Conservation (phyloP, 139 green algal genomes). For the Coelastrella sp. region DNA sequence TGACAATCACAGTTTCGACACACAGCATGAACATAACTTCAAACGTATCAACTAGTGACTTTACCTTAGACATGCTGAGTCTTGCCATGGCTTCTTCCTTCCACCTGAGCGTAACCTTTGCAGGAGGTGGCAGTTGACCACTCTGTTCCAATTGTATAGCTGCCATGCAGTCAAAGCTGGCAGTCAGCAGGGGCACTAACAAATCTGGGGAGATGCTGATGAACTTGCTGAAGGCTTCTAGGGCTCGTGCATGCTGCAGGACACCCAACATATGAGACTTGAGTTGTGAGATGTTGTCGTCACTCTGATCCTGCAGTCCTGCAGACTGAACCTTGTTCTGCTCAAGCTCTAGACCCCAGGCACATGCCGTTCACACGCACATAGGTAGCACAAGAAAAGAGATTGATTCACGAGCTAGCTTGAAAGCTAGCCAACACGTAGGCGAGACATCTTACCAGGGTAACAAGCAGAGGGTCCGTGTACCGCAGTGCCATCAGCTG, state of each 20-base stretch:
- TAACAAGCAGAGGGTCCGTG: slow-evolving; percentile 47
- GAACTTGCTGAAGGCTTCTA: slow-evolving; percentile 62
- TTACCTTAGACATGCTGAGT: slow-evolving; percentile 57
- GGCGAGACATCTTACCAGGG: slow-evolving; percentile 59
- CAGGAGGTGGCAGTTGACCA: slow-evolving; percentile 57
- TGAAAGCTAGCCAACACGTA: background rate
- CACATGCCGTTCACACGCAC: too few species aligned
- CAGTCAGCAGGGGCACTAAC: slow-evolving; percentile 48
- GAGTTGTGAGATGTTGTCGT: too few species aligned
- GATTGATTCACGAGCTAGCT: too few species aligned
- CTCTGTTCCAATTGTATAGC: slow-evolving; percentile 5
- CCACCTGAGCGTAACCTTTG: slow-evolving; percentile 53
- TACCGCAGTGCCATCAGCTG: slow-evolving; percentile 53
- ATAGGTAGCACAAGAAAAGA: too few species aligned
- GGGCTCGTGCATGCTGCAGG: slow-evolving; percentile 53
- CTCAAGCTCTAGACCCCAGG: too few species aligned
- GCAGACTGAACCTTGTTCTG: too few species aligned
- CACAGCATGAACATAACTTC: too few species aligned
- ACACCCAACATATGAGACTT: background rate
- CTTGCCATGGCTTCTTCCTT: slow-evolving; percentile 57
- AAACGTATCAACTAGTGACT: background rate
- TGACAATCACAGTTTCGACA: too few species aligned
- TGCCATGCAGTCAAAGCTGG: slow-evolving; percentile 46
- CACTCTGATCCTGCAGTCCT: too few species aligned
- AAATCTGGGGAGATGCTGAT: slow-evolving; percentile 54